Evolutionary conservation across 805 yeast genomes (phyloP), one percentile per base, ranked within the genome.

Genomic region (Zygosaccharomyces kombuchaensis): DNA sequence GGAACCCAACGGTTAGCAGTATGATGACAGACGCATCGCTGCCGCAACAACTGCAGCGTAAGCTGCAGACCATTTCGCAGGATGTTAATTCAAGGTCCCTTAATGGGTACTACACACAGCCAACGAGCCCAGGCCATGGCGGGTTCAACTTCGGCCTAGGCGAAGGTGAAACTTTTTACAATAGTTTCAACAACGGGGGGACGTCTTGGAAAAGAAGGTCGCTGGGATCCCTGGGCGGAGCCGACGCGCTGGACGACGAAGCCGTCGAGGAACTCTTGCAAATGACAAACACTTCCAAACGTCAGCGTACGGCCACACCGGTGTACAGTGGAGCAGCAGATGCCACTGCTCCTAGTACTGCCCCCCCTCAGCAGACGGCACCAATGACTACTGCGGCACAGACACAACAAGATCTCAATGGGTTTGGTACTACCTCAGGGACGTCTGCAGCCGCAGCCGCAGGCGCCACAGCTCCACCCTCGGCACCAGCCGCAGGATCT

Each of bases 51-150:
- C 43, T 62, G 42, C 63, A 60, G 44, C 55, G 55, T 34, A 43
- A 58, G 45, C 41, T 60, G 23, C 61, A 57, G 40, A 57, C 54
- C 21, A 51, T 61, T 4, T 56, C 60, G 9, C 63, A 56, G 40
- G 63, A 59, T 31, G 46, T 44, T n/a, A 59, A 51, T 39, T 54
- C 60, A 6, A 47, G 62, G 29, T 56, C 63, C 2, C 40, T 59
- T 17, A 56, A 55, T 29, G 66, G 66, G 14, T 61, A 60, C 44
- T 59, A 63, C 46, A 59, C 65, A 16, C 64, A 60, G 32, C 65
- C 67, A 5, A 58, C 65, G 10, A 60, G 65, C 46, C 66, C 67
- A 9, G 63, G 63, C 10, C 51, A 50, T 9, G 54, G 56, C 5
- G 53, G 51, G 13, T 54, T 50, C 34, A 47, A 46, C 7, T 49